Percentiles rank a stretch among this genome's conserved stretches.
phyloP scores from a whole-genome alignment of 2,329 filamentous ascomycete genomes.

The Pseudogymnoascus sp. region DNA sequence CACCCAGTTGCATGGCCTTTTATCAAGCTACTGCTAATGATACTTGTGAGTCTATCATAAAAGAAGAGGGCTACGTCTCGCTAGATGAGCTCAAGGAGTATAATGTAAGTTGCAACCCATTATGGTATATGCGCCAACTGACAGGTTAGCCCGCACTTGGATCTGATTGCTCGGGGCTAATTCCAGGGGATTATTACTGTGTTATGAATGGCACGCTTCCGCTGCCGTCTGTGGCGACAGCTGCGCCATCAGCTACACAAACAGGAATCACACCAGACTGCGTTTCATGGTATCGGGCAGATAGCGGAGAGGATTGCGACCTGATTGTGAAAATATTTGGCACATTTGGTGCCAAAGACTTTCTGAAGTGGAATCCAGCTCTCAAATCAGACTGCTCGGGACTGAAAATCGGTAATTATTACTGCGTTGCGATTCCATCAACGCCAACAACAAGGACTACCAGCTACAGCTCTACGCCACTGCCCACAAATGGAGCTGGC shows the following conservation, averaged over 20 bases:
- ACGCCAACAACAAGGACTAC: slow-evolving; percentile 9
- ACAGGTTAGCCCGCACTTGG: background rate
- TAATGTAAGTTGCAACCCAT: background rate
- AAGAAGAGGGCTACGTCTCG: background rate
- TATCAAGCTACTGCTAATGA: slow-evolving; percentile 5
- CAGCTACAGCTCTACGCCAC: background rate
- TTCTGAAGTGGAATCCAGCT: slow-evolving; percentile 3
- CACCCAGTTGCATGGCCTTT: background rate
- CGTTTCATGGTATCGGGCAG: slow-evolving; percentile 8
- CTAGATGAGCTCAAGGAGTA: background rate
- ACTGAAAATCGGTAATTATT: background rate
- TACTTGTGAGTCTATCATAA: background rate
- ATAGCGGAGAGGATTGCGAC: background rate
- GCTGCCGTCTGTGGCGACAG: slow-evolving; percentile 3
- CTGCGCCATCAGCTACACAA: slow-evolving; percentile 2
- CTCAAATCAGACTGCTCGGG: background rate
- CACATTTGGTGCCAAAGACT: slow-evolving; percentile 2
- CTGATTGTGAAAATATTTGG: slow-evolving; percentile 8
- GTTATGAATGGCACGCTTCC: slow-evolving; percentile 9
- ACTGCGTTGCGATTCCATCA: slow-evolving; percentile 9
- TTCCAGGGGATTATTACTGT: slow-evolving; percentile 10
- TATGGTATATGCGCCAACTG: background rate
- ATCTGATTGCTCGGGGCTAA: background rate
- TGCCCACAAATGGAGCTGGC: slow-evolving; percentile 9
- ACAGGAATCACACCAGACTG: slow-evolving; percentile 1